phyloP scores from a whole-genome alignment of 2,329 filamentous ascomycete species.

The Hypoxylon sp. region DNA sequence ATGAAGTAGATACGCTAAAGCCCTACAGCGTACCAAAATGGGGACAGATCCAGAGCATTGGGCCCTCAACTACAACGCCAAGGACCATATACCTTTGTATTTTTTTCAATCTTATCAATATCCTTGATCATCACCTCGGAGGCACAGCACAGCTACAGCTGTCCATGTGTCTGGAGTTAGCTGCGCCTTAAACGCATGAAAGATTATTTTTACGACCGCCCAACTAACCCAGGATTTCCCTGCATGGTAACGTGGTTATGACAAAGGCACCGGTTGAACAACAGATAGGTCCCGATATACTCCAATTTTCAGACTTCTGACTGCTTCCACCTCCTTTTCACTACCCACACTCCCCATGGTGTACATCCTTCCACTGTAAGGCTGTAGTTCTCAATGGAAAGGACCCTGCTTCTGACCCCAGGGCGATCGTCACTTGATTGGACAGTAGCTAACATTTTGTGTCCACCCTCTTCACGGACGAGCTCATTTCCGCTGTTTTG shows the following conservation, averaged over 20 bases:
- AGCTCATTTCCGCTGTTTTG: constrained; percentile 36
- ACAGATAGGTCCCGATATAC: constrained; percentile 14
- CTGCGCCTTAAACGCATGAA: constrained; percentile 11
- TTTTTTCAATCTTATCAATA: constrained; percentile 15
- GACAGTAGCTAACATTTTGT: constrained; percentile 10
- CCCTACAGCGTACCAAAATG: constrained; percentile 13
- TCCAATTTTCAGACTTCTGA: constrained; percentile 10
- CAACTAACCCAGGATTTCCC: constrained; percentile 7
- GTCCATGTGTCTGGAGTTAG: constrained; percentile 18
- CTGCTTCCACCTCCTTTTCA: constrained; percentile 1
- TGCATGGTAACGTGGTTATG: constrained; percentile 28
- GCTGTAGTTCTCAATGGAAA: constrained; percentile 9
- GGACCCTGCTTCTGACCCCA: constrained; percentile 10
- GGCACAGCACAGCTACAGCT: constrained; percentile 17
- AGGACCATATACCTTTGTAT: constrained; percentile 5
- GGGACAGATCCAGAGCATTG: constrained; percentile 18
- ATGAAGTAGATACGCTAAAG: constrained; percentile 9
- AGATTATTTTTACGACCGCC: constrained; percentile 17
- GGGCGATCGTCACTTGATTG: constrained; percentile 22
- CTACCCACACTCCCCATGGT: not conserved
- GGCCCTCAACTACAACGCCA: constrained; percentile 9
- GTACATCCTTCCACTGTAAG: constrained; percentile 12
- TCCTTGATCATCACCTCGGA: constrained; percentile 10
- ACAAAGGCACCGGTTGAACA: constrained; percentile 4
- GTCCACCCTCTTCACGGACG: constrained; percentile 20